phyloP scores from a whole-genome alignment of 2,329 filamentous ascomycete species.

The Paramyrothecium sp. region DNA sequence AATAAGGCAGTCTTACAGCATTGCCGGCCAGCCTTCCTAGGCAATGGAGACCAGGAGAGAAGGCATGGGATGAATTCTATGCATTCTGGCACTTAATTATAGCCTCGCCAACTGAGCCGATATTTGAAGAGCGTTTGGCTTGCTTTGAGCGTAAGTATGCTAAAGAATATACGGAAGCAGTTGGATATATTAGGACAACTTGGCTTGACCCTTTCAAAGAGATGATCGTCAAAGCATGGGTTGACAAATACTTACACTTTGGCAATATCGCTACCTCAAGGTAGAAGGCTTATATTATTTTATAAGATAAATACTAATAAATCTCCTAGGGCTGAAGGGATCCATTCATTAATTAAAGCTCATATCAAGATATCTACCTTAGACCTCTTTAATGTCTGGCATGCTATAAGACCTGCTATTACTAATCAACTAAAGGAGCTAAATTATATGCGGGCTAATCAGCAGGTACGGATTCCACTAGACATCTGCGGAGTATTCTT shows the following conservation, averaged over 20 bases:
- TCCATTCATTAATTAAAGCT: slow-evolving; percentile 8
- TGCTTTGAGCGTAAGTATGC: slow-evolving; percentile 13
- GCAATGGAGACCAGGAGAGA: no score
- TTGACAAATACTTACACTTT: slow-evolving; percentile 12
- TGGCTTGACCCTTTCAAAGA: slow-evolving; percentile 17
- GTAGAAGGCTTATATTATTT: slow-evolving; percentile 12
- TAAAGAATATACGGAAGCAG: slow-evolving; percentile 9
- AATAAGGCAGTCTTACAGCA: slow-evolving; percentile 15
- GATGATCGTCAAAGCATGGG: no score
- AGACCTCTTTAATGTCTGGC: slow-evolving; percentile 8
- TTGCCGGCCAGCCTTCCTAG: slow-evolving; percentile 7
- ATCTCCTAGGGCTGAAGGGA: slow-evolving; percentile 16
- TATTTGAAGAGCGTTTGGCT: slow-evolving; percentile 11
- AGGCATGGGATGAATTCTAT: slow-evolving; percentile 16
- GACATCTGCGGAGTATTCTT: background rate
- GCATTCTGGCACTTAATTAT: slow-evolving; percentile 16
- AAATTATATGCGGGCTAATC: background rate
- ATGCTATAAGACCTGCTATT: no score
- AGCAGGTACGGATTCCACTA: background rate
- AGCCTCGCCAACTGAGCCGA: slow-evolving; percentile 6
- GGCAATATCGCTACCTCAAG: slow-evolving; percentile 12
- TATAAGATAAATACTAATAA: slow-evolving; percentile 6
- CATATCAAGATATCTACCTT: slow-evolving; percentile 10
- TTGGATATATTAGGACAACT: slow-evolving; percentile 14
- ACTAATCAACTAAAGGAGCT: background rate